Percentiles rank a stretch among this genome's conserved stretches.
Conservation (phyloP, 1,139 yeast species). For the Casaregolazyma suthepensis region DNA sequence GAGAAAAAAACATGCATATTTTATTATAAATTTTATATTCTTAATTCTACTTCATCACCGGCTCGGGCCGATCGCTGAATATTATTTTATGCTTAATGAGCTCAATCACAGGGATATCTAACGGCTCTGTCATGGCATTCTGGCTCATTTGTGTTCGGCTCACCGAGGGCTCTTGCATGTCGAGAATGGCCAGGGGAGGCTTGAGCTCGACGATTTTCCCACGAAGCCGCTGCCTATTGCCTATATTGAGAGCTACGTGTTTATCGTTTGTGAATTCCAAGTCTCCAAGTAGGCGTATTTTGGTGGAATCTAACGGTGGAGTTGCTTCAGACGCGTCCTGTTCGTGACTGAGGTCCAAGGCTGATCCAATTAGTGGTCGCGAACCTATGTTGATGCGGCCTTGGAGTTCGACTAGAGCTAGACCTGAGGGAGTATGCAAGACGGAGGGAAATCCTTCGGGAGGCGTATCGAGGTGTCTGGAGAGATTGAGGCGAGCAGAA, state of each 20-base stretch:
- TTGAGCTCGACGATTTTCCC: constrained; percentile 31
- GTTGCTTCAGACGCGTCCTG: constrained; percentile 11
- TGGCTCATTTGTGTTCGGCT: constrained; percentile 10
- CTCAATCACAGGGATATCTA: constrained; percentile 26
- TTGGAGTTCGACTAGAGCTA: constrained; percentile 31
- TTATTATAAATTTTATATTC: too few species aligned
- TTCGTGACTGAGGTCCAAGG: constrained; percentile 15
- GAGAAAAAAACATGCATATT: too few species aligned
- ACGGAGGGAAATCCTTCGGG: constrained; percentile 21
- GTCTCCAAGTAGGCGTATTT: constrained; percentile 18
- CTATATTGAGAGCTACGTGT: constrained; percentile 28
- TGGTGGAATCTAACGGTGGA: constrained; percentile 10
- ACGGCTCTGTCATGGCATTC: constrained; percentile 11
- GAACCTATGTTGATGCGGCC: constrained; percentile 30
- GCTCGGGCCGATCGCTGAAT: constrained; percentile 33
- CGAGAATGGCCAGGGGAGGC: constrained; percentile 32
- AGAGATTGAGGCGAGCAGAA: constrained; percentile 3
- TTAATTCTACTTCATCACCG: constrained; percentile 23
- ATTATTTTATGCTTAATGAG: constrained; percentile 30
- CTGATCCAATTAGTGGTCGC: constrained; percentile 18
- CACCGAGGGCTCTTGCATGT: constrained; percentile 15
- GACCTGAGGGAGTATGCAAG: constrained; percentile 29
- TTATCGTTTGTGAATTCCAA: constrained; percentile 25
- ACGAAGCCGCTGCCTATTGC: constrained; percentile 31
- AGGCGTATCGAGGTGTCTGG: neutral